Evolutionary conservation across 192 early-diverging fungal genomes (phyloP).

Genomic region (Linnemannia exigua): DNA sequence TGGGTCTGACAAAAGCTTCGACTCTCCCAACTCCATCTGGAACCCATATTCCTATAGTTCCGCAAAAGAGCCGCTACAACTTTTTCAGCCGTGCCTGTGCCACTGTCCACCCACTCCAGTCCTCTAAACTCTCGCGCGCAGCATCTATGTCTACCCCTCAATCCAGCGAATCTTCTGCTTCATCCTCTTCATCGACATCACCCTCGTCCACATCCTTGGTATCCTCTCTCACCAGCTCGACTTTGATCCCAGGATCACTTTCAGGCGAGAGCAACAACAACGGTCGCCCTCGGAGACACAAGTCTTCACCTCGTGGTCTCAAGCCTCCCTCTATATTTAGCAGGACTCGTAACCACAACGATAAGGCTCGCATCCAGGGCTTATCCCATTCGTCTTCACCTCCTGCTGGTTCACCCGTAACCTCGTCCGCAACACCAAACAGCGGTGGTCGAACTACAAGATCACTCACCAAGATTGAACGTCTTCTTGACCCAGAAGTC

Average conservation of each 20-base stretch:
- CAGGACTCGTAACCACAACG: constrained; percentile 2
- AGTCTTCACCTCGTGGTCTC: constrained; percentile 25
- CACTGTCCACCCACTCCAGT: constrained; percentile 27
- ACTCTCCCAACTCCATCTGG: constrained; percentile 8
- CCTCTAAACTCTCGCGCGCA: constrained; percentile 28
- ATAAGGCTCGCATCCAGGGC: neutral
- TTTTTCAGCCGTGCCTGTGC: constrained; percentile 41
- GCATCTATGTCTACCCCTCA: constrained; percentile 17
- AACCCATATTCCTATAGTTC: neutral
- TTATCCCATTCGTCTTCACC: neutral
- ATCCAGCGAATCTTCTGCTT: constrained; percentile 19
- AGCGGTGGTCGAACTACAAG: neutral
- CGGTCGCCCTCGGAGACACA: neutral
- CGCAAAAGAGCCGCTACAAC: constrained; percentile 41
- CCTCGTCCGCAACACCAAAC: neutral
- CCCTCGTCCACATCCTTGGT: constrained; percentile 15
- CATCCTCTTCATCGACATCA: constrained; percentile 21
- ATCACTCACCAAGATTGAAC: constrained; percentile 14
- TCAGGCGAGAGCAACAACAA: neutral
- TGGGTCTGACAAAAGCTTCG: constrained; percentile 28
- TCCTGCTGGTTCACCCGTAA: neutral
- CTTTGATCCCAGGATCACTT: neutral
- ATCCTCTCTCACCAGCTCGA: constrained; percentile 2
- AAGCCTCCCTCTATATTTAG: constrained; percentile 12
- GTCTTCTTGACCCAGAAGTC: constrained; percentile 35